Evolutionary conservation across 257 asterid species (phyloP), one percentile per base, ranked within the genome.

Genomic region (Haberlea rhodopensis): DNA sequence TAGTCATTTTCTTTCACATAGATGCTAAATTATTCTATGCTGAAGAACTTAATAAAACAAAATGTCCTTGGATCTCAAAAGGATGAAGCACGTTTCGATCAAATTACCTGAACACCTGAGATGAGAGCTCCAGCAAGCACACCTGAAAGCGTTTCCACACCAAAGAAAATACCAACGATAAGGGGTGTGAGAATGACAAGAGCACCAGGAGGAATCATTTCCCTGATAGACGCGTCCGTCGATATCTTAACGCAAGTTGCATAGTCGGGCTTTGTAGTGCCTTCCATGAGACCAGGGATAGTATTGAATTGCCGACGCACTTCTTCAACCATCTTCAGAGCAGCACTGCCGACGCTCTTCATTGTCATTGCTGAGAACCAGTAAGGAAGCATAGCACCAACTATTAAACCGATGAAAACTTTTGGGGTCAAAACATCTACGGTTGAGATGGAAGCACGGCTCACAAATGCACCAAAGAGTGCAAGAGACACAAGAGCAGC

Each of bases 351-450:
- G 2, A 87, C 95, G 31, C 95, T 87, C 78, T 85, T 87, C 95
- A 87, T 85, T 29, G 95, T 87, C 95, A 87, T 85, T 75, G 95
- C 95, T 6, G 92, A 87, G 78, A 87, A 87, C 95, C 95, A 87
- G 76, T 87, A 87, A 19, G 95, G 95, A 71, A 87, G 95, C 95
- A 87, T 87, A 5, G 95, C 95, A 48, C 95, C 95, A 20, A 87
- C 95, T 13, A 87, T 57, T 80, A 87, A 74, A 58, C 95, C 95
- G 22, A 87, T 87, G 52, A 87, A 87, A 3, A 87, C 92, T 71
- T 85, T 87, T 13, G 92, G 95, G 22, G 92, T 85, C 67, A 87
- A 73, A 62, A 85, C 95, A 76, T 87, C 88, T 0, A 87, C 92
- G 1, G 83, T 79, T 48, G 87, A 67, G 65, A 87, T 85, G 71